phyloP scores from a whole-genome alignment of 2,329 filamentous ascomycete genomes.

The Metarhizium robertsii region DNA sequence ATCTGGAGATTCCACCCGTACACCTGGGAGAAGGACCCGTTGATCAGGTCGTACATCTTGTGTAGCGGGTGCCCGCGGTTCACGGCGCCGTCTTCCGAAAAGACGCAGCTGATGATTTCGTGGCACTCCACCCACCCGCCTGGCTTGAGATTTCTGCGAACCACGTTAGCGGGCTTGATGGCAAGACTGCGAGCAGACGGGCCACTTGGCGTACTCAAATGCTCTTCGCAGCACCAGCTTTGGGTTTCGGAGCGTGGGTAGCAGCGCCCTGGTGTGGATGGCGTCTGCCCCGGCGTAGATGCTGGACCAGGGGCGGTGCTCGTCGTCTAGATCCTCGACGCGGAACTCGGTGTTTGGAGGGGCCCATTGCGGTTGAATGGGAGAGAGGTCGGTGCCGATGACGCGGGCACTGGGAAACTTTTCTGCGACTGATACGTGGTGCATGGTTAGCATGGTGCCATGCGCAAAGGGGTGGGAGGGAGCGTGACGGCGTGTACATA shows the following conservation, averaged over 20 bases:
- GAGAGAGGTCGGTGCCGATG: conserved; percentile 35
- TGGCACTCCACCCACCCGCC: conserved; percentile 33
- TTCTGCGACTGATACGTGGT: conserved; percentile 30
- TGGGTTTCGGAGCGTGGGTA: conserved; percentile 42
- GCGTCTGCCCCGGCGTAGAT: conserved; percentile 36
- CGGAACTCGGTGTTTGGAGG: conserved; percentile 49
- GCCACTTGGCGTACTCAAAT: conserved; percentile 24
- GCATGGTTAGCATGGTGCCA: background rate
- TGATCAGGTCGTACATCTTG: conserved; percentile 22
- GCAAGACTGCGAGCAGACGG: no score
- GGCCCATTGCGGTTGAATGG: conserved; percentile 35
- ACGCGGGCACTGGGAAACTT: conserved; percentile 33
- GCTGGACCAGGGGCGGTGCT: conserved; percentile 23
- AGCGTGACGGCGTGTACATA: conserved; percentile 16
- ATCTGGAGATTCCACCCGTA: conserved; percentile 28
- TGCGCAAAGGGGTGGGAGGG: background rate
- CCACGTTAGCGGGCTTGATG: background rate
- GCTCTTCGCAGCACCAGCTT: conserved; percentile 36
- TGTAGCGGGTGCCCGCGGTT: conserved; percentile 21
- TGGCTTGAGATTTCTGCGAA: conserved; percentile 22
- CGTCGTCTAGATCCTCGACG: conserved; percentile 27
- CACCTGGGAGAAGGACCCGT: conserved; percentile 18
- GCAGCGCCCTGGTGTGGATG: conserved; percentile 43
- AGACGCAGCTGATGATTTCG: conserved; percentile 22
- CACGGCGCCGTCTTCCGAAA: conserved; percentile 22